A percentile compares a stretch with the other conserved stretches of the same genome.
phyloP scores from a whole-genome alignment of 179 eudicot genomes.

The Kewa caespitosa region DNA sequence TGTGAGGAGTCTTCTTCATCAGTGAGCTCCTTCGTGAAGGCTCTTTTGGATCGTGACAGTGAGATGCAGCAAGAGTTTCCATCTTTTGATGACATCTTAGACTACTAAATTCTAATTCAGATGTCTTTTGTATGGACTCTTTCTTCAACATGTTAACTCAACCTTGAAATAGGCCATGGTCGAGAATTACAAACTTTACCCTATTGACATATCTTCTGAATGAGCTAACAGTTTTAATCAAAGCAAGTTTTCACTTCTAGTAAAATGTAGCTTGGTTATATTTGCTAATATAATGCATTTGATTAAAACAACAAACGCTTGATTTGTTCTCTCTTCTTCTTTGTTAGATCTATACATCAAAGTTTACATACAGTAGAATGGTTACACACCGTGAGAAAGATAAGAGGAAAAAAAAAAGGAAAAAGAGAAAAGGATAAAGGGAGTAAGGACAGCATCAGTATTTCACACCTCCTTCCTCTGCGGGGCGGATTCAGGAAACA shows the following conservation, averaged over 20 bases:
- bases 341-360: conserved; percentile 25
- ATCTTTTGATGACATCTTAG: conserved; percentile 43
- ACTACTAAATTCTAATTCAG: conserved; percentile 36
- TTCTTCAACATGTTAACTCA: background rate
- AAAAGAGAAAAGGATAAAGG: background rate
- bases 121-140: background rate
- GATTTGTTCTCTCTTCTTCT: conserved; percentile 13
- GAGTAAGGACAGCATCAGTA: conserved; percentile 17
- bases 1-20: conserved; percentile 31
- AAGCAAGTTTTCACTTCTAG: background rate
- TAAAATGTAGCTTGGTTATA: background rate
- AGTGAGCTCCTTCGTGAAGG: conserved; percentile 52
- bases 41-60: conserved; percentile 52
- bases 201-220: background rate
- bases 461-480: conserved; percentile 38
- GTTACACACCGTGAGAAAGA: conserved; percentile 22
- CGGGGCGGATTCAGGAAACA: conserved; percentile 29
- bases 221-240: background rate
- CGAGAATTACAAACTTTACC: background rate
- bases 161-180: background rate
- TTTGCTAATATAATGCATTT: background rate
- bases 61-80: conserved; percentile 53
- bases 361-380: conserved; percentile 18
- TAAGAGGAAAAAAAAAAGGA: background rate
- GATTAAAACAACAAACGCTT: background rate